Base-by-base conservation (phyloP, 352 stramenopile species). In the Phytophthora europaea region DNA sequence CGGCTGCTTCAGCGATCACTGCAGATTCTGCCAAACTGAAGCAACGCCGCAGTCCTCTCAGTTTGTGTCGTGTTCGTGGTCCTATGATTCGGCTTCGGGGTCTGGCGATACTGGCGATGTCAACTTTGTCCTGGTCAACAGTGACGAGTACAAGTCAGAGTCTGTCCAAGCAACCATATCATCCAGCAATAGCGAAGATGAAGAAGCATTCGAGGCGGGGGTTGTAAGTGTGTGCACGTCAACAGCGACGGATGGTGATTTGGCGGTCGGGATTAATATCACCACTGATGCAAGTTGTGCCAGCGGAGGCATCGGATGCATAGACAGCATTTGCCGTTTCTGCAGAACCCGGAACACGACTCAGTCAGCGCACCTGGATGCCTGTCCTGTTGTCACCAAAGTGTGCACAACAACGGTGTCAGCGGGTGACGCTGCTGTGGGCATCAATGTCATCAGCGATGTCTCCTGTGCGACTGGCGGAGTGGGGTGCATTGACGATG, bases 271-370 rank as follows among this genome's bases (percentile, higher is more conserved):
- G n/a, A 75, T 84, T 23, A 70, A 33, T 22, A 72, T 79, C n/a
- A 54, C 52, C 15, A 74, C 53, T 6, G 68, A 80, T 52, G 52
- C 38, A 6, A 73, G 51, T 31, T 80, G 76, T 52, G 58, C 40
- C 13, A 57, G 15, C 59, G 76, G 73, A 16, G 76, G 76, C 6
- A 18, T 69, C 8, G 76, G 76, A 26, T 83, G 76, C 48, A 74
- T 79, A 33, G 53, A 70, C 56, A 71, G 66, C n/a, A 40, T 80
- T 53, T 87, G 80, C 48, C 80, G 77, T 7, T 81, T 73, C 58
- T 87, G 76, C 48, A 73, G 71, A 60, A 33, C 20, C 6, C 52
- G 38, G 6, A 53, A 62, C 56, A 70, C 70, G 15, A 33, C 53
- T 2, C 65, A 74, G 34, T 70, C 70, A 12, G 45, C 58, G 5